These are phyloP conservation scores for Eragrostis nindensis DNA, from an alignment of 176 grass and related monocot genomes.

Conservation along the genomic window DNA sequence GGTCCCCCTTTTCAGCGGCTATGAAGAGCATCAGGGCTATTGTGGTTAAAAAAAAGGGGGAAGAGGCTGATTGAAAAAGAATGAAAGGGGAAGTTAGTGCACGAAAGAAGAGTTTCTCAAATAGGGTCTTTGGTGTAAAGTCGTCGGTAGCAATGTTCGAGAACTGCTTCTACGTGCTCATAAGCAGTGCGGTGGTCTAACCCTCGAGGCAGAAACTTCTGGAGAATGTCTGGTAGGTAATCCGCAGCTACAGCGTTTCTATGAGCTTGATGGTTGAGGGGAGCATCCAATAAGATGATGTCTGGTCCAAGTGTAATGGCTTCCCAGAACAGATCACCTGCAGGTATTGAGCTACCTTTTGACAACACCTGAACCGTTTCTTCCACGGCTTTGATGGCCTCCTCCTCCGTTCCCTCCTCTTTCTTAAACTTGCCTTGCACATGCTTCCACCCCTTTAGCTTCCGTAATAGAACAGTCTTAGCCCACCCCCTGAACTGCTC, in stretches of 20 bases:
- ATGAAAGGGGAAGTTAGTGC: no score
- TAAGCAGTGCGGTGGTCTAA: neutral
- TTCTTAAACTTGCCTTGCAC: no score
- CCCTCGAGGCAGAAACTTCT: neutral
- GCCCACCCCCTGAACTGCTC: neutral
- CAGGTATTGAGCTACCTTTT: no score
- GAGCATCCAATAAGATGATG: constrained; percentile 3
- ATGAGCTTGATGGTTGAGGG: fast-evolving
- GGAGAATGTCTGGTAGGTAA: neutral
- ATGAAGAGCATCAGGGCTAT: constrained; percentile 4
- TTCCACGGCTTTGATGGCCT: no score
- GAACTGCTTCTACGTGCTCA: neutral
- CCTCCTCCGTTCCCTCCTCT: no score
- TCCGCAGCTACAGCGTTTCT: fast-evolving
- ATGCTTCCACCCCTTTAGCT: no score
- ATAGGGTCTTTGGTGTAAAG: neutral
- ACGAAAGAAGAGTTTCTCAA: neutral
- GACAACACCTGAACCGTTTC: no score
- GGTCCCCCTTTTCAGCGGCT: neutral
- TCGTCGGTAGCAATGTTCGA: neutral
- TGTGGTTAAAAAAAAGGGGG: neutral
- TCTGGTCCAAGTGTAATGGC: neutral
- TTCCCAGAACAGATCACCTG: neutral
- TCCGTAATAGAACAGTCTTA: neutral
- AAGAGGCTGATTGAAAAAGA: neutral